Evolutionary conservation across 345 rosid genomes (phyloP).

Genomic region (Clarkia xantiana): DNA sequence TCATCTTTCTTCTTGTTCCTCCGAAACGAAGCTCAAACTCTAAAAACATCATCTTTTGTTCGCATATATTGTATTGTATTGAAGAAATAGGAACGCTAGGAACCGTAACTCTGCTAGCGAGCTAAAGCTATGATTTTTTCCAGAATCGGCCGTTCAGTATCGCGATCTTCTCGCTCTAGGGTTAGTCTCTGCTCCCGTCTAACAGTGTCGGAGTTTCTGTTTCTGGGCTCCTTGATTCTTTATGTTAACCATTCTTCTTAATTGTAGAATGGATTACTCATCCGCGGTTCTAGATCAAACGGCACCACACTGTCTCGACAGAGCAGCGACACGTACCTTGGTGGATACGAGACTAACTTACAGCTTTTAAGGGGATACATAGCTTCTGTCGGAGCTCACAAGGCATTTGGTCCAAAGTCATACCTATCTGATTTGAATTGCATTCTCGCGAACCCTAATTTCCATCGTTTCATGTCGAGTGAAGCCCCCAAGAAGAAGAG

Average conservation of each 20-base stretch:
- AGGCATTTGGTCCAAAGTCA: conserved; percentile 13
- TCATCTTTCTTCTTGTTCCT: background rate
- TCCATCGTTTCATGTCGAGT: conserved; percentile 47
- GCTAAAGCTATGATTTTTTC: conserved; percentile 40
- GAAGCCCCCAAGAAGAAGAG: conserved; percentile 69
- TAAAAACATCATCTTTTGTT: background rate
- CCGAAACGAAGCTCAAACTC: background rate
- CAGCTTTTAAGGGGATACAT: conserved; percentile 47
- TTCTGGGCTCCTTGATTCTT: background rate
- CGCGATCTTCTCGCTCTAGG: conserved; percentile 43
- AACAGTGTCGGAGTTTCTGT: background rate
- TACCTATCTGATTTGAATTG: conserved; percentile 31
- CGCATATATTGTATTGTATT: background rate
- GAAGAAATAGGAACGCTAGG: background rate
- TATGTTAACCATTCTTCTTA: background rate
- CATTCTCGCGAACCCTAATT: conserved; percentile 53
- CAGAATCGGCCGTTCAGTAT: conserved; percentile 32
- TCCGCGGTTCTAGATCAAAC: conserved; percentile 19
- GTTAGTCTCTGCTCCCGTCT: conserved; percentile 12
- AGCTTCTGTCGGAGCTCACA: conserved; percentile 29
- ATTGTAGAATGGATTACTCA: conserved; percentile 18
- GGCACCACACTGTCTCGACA: conserved; percentile 10
- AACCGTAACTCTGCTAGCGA: background rate
- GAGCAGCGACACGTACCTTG: conserved; percentile 10
- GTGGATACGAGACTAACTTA: conserved; percentile 20